phyloP scores from a whole-genome alignment of 345 rosid species.

The Euphorbia lathyris region DNA sequence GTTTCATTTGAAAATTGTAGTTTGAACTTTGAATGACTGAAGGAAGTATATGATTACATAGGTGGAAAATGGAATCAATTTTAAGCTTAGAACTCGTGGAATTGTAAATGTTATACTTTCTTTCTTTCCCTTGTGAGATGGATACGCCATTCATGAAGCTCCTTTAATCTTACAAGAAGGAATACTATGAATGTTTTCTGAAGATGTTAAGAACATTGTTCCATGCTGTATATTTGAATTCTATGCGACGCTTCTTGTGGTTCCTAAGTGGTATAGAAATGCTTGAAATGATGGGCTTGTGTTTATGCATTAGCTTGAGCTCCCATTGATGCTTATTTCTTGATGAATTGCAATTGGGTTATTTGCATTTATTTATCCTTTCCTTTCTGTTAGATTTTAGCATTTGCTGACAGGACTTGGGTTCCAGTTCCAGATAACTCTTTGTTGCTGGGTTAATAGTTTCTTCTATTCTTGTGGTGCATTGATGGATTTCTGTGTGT shows the following conservation, averaged over 20 bases:
- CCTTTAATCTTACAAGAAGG: not conserved
- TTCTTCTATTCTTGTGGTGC: not conserved
- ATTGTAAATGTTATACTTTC: not conserved
- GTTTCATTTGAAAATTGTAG: not conserved
- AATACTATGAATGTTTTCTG: not conserved
- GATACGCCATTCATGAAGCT: not conserved
- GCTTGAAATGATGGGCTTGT: not conserved
- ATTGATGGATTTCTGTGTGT: not conserved
- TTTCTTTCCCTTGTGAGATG: not conserved
- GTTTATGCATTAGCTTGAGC: not conserved
- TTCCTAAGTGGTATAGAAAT: not conserved
- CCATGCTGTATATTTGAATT: not conserved
- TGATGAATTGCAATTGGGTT: not conserved
- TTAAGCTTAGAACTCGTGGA: not conserved
- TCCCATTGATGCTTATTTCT: not conserved
- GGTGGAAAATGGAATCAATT: not conserved
- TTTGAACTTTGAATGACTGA: not conserved
- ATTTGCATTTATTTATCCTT: not conserved
- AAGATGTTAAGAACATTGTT: not conserved
- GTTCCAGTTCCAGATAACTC: not conserved
- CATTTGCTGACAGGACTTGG: not conserved
- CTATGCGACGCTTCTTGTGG: not conserved
- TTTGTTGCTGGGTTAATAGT: not conserved
- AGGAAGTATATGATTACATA: not conserved
- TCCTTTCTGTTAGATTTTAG: not conserved